A percentile compares a stretch with the other conserved stretches of the same genome.
Conservation (phyloP, 2,329 filamentous ascomycete species). For the Fusarium redolens region DNA sequence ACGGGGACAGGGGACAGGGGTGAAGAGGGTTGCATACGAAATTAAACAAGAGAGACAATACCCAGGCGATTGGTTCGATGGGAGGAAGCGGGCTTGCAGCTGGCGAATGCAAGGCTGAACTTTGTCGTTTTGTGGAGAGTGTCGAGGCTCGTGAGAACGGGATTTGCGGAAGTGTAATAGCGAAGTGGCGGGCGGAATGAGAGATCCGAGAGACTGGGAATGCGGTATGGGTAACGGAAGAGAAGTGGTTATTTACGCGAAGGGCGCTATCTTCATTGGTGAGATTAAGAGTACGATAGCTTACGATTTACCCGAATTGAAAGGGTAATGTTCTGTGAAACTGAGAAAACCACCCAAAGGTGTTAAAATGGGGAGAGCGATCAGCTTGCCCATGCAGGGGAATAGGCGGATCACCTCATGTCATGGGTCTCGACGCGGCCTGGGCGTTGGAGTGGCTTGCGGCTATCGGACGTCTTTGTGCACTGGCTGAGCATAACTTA, state of each 20-base stretch:
- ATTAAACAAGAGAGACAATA: not conserved
- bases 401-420: not conserved
- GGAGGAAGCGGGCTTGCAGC: not conserved
- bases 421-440: conserved; percentile 27
- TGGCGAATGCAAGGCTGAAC: conserved; percentile 36
- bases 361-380: not conserved
- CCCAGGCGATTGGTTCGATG: not conserved
- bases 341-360: too few relatives aligned
- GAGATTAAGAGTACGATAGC: not conserved
- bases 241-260: not conserved
- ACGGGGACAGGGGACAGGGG: not conserved
- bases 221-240: not conserved
- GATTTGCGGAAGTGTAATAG: not conserved
- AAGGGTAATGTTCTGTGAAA: not conserved
- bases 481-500: not conserved
- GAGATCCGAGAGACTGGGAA: not conserved
- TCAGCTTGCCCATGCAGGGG: not conserved
- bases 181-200: not conserved
- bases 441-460: conserved; percentile 24
- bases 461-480: conserved; percentile 17
- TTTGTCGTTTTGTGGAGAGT: conserved; percentile 9
- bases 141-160: not conserved
- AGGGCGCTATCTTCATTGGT: not conserved
- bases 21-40: not conserved
- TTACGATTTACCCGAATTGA: not conserved